Evolutionary conservation across 176 grass and related monocot species (phyloP).

Genomic region (Alloteropsis semialata): DNA sequence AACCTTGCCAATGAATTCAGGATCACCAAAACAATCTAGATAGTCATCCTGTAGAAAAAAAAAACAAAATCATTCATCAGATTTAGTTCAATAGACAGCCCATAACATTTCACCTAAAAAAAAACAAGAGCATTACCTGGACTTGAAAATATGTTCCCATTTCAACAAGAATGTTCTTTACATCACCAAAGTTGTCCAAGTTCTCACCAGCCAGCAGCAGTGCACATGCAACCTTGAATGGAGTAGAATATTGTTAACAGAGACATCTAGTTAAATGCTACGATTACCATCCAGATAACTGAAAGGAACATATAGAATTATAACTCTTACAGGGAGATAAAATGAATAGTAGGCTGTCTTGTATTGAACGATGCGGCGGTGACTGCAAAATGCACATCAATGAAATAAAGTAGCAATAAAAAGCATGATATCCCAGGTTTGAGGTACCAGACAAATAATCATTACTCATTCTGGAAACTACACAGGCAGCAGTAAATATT

Average conservation of each 20-base stretch:
- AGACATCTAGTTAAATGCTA: not conserved
- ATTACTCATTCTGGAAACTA: constrained; percentile 1
- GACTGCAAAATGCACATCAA: constrained; percentile 48
- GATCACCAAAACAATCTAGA: constrained; percentile 96
- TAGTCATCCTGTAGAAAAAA: constrained; percentile 83
- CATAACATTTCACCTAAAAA: not conserved
- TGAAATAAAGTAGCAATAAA: constrained; percentile 27
- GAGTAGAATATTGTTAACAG: constrained; percentile 15
- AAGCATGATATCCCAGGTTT: not conserved
- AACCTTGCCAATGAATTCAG: constrained; percentile 93
- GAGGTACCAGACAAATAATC: constrained; percentile 12
- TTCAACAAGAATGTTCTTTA: constrained; percentile 91
- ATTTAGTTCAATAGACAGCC: constrained; percentile 5
- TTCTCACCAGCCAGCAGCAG: constrained; percentile 77
- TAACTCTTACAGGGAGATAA: constrained; percentile 79
- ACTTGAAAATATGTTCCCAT: constrained; percentile 99
- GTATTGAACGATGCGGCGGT: constrained; percentile 90
- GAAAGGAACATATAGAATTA: not conserved
- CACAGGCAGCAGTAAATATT: not conserved
- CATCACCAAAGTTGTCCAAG: constrained; percentile 76
- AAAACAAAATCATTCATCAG: constrained; percentile 27
- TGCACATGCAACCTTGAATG: constrained; percentile 87
- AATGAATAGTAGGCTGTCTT: constrained; percentile 99
- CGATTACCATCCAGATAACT: not conserved
- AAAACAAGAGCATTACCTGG: constrained; percentile 46